phyloP scores from a whole-genome alignment of 139 green algal genomes.

The Auxenochlorella protothecoides region DNA sequence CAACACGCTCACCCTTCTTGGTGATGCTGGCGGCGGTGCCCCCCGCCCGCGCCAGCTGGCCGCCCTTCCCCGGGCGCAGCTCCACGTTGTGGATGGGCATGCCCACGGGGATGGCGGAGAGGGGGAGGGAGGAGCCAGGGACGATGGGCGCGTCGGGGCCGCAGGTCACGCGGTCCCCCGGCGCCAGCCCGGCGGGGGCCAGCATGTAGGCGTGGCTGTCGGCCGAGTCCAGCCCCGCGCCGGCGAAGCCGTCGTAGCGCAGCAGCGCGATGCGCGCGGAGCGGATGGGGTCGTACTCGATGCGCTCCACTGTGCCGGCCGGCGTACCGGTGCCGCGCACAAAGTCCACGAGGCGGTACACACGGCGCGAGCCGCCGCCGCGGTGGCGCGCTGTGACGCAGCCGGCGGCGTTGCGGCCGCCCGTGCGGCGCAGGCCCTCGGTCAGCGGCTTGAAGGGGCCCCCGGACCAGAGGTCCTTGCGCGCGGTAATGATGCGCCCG shows the following conservation, averaged over 20 bases:
- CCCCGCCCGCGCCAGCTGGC: slow-evolving; percentile 60
- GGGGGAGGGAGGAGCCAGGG: slow-evolving; percentile 59
- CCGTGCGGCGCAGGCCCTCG: slow-evolving; percentile 40
- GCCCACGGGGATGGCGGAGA: slow-evolving; percentile 55
- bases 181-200: slow-evolving; percentile 45
- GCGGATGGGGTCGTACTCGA: slow-evolving; percentile 93
- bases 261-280: slow-evolving; percentile 77
- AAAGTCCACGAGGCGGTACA: slow-evolving; percentile 67
- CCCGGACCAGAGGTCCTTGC: slow-evolving; percentile 44
- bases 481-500: slow-evolving; percentile 47
- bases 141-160: slow-evolving; percentile 45
- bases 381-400: slow-evolving; percentile 58
- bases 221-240: neutral
- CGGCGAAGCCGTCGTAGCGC: slow-evolving; percentile 31
- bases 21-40: slow-evolving; percentile 54
- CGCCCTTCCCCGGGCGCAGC: slow-evolving; percentile 64
- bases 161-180: slow-evolving; percentile 50
- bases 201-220: slow-evolving; percentile 58
- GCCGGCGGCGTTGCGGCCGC: slow-evolving; percentile 62
- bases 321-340: slow-evolving; percentile 10
- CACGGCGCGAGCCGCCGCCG: slow-evolving; percentile 60
- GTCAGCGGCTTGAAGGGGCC: slow-evolving; percentile 48
- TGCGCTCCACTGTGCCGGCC: slow-evolving; percentile 57
- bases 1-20: slow-evolving; percentile 30
- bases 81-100: slow-evolving; percentile 79